phyloP scores from a whole-genome alignment of 1,139 yeast species.

The Maudiozyma humilis region DNA sequence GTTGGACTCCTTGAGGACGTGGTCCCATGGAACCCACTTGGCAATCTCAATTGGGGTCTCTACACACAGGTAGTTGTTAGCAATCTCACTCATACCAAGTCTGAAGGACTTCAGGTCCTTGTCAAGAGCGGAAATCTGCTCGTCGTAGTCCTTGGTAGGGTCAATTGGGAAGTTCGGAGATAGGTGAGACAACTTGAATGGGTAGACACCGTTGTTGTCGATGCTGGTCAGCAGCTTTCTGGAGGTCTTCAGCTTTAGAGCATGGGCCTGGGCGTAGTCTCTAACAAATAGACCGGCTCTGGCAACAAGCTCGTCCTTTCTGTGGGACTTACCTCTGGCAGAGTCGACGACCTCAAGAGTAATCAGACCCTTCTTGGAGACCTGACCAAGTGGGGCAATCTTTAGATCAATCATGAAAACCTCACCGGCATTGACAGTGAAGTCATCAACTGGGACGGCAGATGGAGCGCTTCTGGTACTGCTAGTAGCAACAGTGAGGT shows the following conservation, averaged over 20 bases:
- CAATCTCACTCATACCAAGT: slow-evolving; percentile 74
- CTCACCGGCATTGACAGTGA: slow-evolving; percentile 69
- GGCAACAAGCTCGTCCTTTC: slow-evolving; percentile 43
- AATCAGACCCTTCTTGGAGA: slow-evolving; percentile 52
- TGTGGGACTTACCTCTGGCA: slow-evolving; percentile 53
- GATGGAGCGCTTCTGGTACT: slow-evolving; percentile 30
- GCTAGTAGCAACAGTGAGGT: slow-evolving; percentile 35
- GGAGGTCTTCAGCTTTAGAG: slow-evolving; percentile 65
- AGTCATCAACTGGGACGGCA: slow-evolving; percentile 71
- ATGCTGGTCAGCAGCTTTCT: slow-evolving; percentile 62
- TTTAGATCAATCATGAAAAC: slow-evolving; percentile 77
- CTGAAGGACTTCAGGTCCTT: slow-evolving; percentile 51
- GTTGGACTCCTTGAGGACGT: slow-evolving; percentile 51
- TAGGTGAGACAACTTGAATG: slow-evolving; percentile 73
- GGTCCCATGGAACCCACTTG: slow-evolving; percentile 61
- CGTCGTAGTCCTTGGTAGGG: slow-evolving; percentile 33
- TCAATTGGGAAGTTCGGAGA: slow-evolving; percentile 53
- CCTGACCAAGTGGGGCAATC: slow-evolving; percentile 59
- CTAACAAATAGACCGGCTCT: slow-evolving; percentile 73
- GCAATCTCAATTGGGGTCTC: slow-evolving; percentile 67
- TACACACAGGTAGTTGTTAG: slow-evolving; percentile 72
- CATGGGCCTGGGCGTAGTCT: slow-evolving; percentile 75
- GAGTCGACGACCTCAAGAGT: slow-evolving; percentile 60
- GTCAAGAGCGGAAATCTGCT: slow-evolving; percentile 32
- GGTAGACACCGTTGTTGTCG: slow-evolving; percentile 80